Base-by-base conservation (phyloP, 805 yeast genomes). In the Maudiozyma barnettii region DNA sequence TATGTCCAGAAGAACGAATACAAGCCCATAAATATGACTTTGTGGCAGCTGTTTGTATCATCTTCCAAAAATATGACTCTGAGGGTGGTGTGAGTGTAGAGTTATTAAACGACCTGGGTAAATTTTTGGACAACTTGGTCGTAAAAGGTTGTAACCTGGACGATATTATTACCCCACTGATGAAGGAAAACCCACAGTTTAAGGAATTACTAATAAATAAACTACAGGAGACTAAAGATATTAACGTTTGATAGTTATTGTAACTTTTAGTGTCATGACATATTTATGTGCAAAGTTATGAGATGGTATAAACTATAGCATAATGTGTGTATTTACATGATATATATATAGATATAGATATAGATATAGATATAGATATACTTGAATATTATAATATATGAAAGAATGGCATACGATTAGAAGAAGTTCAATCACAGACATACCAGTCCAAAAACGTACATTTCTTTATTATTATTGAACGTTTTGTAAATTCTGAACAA, bases 401-500 rank as follows among this genome's bases (percentile, higher is more conserved):
- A 26, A 12, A 26, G 8, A 6, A 26, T 26, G 30, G 10, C 10
- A 26, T 26, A 12, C 10, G 30, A 26, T 12, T 26, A 26, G 10
- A 6, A 26, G 8, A 26, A 26, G 10, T 26, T 26, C 10, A 2
- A 12, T 6, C 8, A 26, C 8, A 26, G 10, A 4, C 10, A 12
- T 26, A 4, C 10, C 8, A 26, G 30, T 9, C 10, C 8, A 9
- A 26, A 26, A 26, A 26, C 10, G 30, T 4, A 2, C 2, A 26
- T 6, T 12, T 6, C 30, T 6, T 26, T 2, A 21, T 12, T 5
- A 13, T 21, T 51, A 59, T 49, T 62, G 61, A 26, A 57, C 51
- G 41, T 56, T 54, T 54, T 65, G 69, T 41, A 65, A 46, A 41
- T 72, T 70, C 51, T 84, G 81, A 18, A 90, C 95, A 44, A 90